phyloP scores from a whole-genome alignment of 805 yeast species.

The Yamadazyma phyllophila region DNA sequence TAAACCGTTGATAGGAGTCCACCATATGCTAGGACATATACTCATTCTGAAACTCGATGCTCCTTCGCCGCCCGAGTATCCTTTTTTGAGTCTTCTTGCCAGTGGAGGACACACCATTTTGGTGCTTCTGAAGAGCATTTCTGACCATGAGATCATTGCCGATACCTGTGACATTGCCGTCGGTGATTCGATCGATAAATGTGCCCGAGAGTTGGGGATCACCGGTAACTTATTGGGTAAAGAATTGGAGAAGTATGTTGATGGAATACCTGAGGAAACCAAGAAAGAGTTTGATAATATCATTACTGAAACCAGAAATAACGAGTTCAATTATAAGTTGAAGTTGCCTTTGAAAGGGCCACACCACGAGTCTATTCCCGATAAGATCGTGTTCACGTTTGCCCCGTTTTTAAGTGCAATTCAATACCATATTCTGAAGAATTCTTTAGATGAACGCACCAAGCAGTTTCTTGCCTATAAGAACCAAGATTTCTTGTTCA shows the following conservation, averaged over 20 bases:
- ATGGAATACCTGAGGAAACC: constrained; percentile 29
- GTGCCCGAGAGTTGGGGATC: constrained; percentile 82
- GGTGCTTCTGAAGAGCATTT: constrained; percentile 59
- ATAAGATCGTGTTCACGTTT: constrained; percentile 57
- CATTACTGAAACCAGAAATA: constrained; percentile 20
- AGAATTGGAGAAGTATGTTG: constrained; percentile 64
- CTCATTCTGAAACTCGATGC: constrained; percentile 41
- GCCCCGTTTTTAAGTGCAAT: constrained; percentile 68
- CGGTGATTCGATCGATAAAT: constrained; percentile 92
- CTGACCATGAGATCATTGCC: constrained; percentile 68
- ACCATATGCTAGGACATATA: constrained; percentile 94
- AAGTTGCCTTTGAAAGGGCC: constrained; percentile 33
- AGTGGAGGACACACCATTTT: constrained; percentile 96
- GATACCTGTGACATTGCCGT: constrained; percentile 85
- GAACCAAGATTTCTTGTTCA: constrained; percentile 64
- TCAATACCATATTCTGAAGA: constrained; percentile 23
- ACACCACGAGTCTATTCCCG: constrained; percentile 27
- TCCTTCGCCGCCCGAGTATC: constrained; percentile 47
- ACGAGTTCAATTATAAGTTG: constrained; percentile 26
- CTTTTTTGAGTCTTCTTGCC: constrained; percentile 73
- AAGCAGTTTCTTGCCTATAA: constrained; percentile 52
- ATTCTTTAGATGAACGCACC: constrained; percentile 18
- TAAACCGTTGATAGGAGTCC: constrained; percentile 82
- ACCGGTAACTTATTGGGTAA: constrained; percentile 83
- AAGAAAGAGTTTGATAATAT: constrained; percentile 19